Base-by-base conservation (phyloP, 768 basidiomycete genomes). In the Boletus tylopilopsis region DNA sequence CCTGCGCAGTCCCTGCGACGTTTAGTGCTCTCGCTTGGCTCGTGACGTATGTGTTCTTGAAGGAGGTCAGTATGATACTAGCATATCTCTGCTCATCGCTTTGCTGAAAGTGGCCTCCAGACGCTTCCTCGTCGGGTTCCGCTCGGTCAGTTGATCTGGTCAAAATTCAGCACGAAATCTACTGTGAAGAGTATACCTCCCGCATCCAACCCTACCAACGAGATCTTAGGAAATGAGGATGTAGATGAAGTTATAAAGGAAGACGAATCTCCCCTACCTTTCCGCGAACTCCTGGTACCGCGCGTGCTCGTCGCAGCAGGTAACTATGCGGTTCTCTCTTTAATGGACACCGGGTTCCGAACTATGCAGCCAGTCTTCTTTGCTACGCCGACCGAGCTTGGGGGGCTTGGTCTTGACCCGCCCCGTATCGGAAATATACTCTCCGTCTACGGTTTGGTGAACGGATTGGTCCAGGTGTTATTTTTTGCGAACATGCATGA, bases 391-490 rank as follows among this genome's bases (percentile, higher is more conserved):
- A 71, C 82, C 44, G 71, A 73, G 23, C 71, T 80, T n/a, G 87
- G 87, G 30, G 87, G 87, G 1, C 75, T 89, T 15, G 85, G 84
- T 4, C 68, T 89, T 18, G 67, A 76, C n/a, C 85, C 87, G 4
- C 69, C 78, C 6, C 65, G 60, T 13, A 89, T 90, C 33, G 88
- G 88, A 5, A 75, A 76, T 30, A 76, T 87, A 52, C 70, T 88
- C 18, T 77, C 82, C 8, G 48, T 71, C 7, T 81, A 76, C 58
- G 87, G 86, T 2, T 59, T 85, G 30, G 59, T 80, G 45, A 85
- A 84, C 54, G 87, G 85, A 7, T 23, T 78, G n/a, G 73, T 85
- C 61, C 84, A 87, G 61, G 68, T 85, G 21, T 75, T 82, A 58
- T 80, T 80, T 70, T 90, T 88, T 59, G 78, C 85, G 13, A 64